Percentiles rank a stretch among this genome's conserved stretches.
Evolutionary conservation across 1,284 basidiomycete genomes (phyloP).

Genomic region (Testicularia cyperi): DNA sequence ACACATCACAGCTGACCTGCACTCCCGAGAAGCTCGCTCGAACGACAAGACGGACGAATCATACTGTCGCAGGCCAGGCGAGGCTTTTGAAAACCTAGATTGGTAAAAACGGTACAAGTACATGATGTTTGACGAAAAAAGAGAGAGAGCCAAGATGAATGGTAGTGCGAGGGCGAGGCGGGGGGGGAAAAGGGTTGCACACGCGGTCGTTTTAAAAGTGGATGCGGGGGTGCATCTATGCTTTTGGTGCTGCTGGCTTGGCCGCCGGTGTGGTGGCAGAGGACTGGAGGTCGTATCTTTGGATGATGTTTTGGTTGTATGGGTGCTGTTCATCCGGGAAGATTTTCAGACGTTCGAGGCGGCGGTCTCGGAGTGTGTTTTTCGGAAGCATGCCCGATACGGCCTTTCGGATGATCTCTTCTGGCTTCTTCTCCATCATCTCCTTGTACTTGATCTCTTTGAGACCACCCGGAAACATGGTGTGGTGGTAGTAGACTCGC

Average conservation of each 20-base stretch:
- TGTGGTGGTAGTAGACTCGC: slow-evolving; percentile 83
- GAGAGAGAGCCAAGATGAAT: no score
- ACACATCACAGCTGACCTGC: no score
- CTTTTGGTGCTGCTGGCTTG: slow-evolving; percentile 5
- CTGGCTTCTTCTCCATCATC: slow-evolving; percentile 71
- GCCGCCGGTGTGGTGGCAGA: slow-evolving; percentile 1
- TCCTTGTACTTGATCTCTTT: slow-evolving; percentile 64
- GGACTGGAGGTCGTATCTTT: slow-evolving; percentile 10
- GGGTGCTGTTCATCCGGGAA: slow-evolving; percentile 54
- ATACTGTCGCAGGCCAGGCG: no score
- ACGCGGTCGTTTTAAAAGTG: no score
- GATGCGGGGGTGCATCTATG: neutral
- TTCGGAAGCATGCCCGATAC: slow-evolving; percentile 60
- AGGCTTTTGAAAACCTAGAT: neutral
- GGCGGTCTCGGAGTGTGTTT: slow-evolving; percentile 56
- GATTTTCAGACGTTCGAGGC: slow-evolving; percentile 56
- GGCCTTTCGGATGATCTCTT: slow-evolving; percentile 66
- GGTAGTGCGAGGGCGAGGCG: no score
- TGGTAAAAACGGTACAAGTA: slow-evolving; percentile 18
- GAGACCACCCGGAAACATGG: slow-evolving; percentile 89
- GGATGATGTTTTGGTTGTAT: slow-evolving; percentile 45
- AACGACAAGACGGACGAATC: no score
- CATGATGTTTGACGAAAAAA: slow-evolving; percentile 1
- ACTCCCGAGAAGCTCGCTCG: no score
- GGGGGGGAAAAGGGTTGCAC: no score